phyloP scores from a whole-genome alignment of 2,329 filamentous ascomycete species.

The Sporothrix mexicana region DNA sequence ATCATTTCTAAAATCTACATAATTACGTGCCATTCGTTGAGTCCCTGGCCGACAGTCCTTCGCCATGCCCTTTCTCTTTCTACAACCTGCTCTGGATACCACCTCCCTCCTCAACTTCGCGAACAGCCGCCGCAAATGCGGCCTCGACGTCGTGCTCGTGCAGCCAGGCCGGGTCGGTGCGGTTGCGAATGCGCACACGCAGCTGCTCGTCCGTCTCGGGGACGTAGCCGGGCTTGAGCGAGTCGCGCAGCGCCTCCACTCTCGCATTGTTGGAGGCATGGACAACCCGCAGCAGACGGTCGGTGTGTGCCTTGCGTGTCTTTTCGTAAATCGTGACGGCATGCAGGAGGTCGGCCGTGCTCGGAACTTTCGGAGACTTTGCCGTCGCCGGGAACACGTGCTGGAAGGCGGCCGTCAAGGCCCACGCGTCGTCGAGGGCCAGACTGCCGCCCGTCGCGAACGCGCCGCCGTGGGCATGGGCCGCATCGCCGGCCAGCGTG shows the following conservation, averaged over 20 bases:
- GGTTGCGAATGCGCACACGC: slow-evolving; percentile 44
- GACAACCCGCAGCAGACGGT: slow-evolving; percentile 46
- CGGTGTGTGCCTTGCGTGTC: slow-evolving; percentile 52
- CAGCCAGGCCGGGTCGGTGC: slow-evolving; percentile 51
- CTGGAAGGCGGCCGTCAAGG: slow-evolving; percentile 48
- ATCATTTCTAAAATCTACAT: too few relatives aligned
- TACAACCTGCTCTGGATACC: neutral
- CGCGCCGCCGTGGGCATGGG: slow-evolving; percentile 47
- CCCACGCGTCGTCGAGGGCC: slow-evolving; percentile 51
- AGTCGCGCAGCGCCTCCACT: slow-evolving; percentile 37
- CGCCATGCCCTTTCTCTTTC: too few relatives aligned
- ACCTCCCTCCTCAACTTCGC: neutral
- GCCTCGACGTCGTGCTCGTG: slow-evolving; percentile 53
- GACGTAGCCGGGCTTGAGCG: slow-evolving; percentile 22
- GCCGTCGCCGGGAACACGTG: slow-evolving; percentile 44
- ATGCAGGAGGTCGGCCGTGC: slow-evolving; percentile 38
- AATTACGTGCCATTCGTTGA: too few relatives aligned
- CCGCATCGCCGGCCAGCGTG: slow-evolving; percentile 50
- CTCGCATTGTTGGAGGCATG: slow-evolving; percentile 43
- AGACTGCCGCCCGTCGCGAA: slow-evolving; percentile 51
- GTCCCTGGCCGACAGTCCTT: too few relatives aligned
- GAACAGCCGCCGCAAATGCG: slow-evolving; percentile 29
- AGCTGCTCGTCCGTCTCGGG: slow-evolving; percentile 49
- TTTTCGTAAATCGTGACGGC: slow-evolving; percentile 50
- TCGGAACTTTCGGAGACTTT: neutral